These are phyloP conservation scores for Pezicula radicicola DNA, from an alignment of 2,329 filamentous ascomycete genomes.

Conservation along the genomic window DNA sequence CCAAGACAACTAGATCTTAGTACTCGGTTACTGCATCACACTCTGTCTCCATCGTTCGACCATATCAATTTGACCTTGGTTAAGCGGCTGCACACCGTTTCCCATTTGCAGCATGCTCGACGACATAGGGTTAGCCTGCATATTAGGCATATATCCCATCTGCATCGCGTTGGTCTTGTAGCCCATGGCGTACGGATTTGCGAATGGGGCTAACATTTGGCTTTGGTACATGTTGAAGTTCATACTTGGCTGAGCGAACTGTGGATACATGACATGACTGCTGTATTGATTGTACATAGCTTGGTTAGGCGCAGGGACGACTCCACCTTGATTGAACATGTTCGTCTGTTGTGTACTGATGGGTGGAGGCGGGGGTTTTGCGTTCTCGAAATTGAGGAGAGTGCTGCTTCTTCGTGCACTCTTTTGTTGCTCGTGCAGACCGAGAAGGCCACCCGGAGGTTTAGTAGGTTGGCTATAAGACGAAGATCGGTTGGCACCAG, in stretches of 20 bases:
- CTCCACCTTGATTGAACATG: constrained; percentile 20
- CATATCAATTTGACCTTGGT: constrained; percentile 31
- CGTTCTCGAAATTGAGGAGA: constrained; percentile 20
- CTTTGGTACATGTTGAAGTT: neutral
- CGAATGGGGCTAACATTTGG: constrained; percentile 18
- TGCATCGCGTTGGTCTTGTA: constrained; percentile 11
- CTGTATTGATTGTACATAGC: constrained; percentile 9
- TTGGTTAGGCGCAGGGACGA: constrained; percentile 12
- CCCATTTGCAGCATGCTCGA: constrained; percentile 18
- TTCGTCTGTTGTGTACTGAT: constrained; percentile 17
- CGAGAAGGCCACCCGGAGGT: constrained; percentile 24
- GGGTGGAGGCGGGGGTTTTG: constrained; percentile 6
- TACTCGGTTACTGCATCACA: constrained; percentile 24
- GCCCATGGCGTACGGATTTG: constrained; percentile 19
- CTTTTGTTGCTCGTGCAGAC: constrained; percentile 23
- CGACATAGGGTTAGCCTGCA: constrained; percentile 15
- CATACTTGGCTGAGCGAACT: constrained; percentile 20
- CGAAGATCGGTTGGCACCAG: constrained; percentile 16
- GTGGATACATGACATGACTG: constrained; percentile 6
- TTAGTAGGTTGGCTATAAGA: constrained; percentile 12
- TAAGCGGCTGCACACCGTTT: constrained; percentile 16
- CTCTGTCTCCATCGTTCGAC: constrained; percentile 33
- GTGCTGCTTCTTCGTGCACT: constrained; percentile 19
- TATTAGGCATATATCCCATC: constrained; percentile 16
- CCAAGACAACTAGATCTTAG: too few relatives aligned